Conservation (phyloP, 2,329 filamentous ascomycete species). For the Hyphodiscus sp. region DNA sequence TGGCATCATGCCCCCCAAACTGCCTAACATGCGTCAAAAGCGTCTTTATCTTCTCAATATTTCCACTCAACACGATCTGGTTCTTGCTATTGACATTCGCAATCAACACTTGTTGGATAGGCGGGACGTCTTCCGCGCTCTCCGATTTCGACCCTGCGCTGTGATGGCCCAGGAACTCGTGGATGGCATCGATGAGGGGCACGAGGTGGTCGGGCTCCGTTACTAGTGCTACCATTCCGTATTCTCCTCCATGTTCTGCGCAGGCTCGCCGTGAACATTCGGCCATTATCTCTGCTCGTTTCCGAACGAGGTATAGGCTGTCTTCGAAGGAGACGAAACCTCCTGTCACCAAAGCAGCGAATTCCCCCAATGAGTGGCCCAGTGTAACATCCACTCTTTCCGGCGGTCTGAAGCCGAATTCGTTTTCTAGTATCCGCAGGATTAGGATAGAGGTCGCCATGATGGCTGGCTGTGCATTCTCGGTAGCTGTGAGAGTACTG, state of each 20-base stretch:
- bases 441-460: conserved; percentile 93
- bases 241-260: conserved; percentile 66
- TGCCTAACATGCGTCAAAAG: conserved; percentile 80
- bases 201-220: conserved; percentile 75
- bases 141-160: conserved; percentile 61
- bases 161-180: conserved; percentile 69
- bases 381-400: conserved; percentile 75
- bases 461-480: conserved; percentile 89
- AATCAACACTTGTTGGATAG: conserved; percentile 81
- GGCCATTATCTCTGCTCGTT: conserved; percentile 77
- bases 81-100: conserved; percentile 95
- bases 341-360: conserved; percentile 80
- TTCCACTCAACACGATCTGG: conserved; percentile 90
- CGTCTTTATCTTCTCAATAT: conserved; percentile 72
- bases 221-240: conserved; percentile 91
- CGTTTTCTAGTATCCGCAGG: conserved; percentile 75
- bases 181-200: conserved; percentile 64
- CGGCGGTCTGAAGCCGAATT: conserved; percentile 69
- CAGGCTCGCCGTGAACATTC: conserved; percentile 63
- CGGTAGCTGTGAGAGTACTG: conserved; percentile 68
- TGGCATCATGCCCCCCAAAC: conserved; percentile 85
- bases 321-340: conserved; percentile 74
- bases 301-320: conserved; percentile 68
- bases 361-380: conserved; percentile 89
- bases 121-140: conserved; percentile 59